Evolutionary conservation across 2,329 filamentous ascomycete species (phyloP), one percentile per base, ranked within the genome.

Genomic region (Myriosclerotinia scirpicola): DNA sequence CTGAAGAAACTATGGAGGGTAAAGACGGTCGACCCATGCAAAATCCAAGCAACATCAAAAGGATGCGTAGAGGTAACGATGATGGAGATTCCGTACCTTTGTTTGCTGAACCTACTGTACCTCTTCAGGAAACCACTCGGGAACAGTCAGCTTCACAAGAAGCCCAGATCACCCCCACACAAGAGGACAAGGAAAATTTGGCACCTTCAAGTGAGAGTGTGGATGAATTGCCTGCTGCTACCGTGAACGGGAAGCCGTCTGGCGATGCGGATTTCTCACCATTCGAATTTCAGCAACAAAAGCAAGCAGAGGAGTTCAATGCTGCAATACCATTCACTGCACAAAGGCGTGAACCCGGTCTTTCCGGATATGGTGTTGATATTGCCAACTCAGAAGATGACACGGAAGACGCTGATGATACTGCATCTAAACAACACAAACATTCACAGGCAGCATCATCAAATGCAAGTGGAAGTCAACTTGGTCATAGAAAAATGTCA

Each of bases 81-180:
- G 88, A 90, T 73, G 89, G 86, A 22, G 88, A 96, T 72, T 85
- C 89, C 60, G 87, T 94, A 34, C 89, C 90, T 30, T 82, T 87
- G 62, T 96, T 96, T 76, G 91, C 92, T 11, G 82, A 86, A 62
- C 83, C 82, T 17, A 80, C 79, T 36, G 76, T 73, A 71, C 75
- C 77, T 17, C 75, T 78, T 5, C 73, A 76, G 0, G 76, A 78
- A 59, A 76, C 71, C 2, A 68, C 67, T n/a, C 67, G 72, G 42
- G 74, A 74, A 53, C 75, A 76, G 64, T 75, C 73, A 9, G 72
- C 73, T 30, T 71, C 73, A 5, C 75, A 76, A 67, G 70, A 75
- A 36, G 42, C 67, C 26, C 56, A 62, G 7, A 6, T 38, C 1
- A 48, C 67, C 34, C 62, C 64, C n/a, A 69, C 67, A 6, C 67